Base-by-base conservation (phyloP, 73 alveolate species). In the Paramecium sonneborni region DNA sequence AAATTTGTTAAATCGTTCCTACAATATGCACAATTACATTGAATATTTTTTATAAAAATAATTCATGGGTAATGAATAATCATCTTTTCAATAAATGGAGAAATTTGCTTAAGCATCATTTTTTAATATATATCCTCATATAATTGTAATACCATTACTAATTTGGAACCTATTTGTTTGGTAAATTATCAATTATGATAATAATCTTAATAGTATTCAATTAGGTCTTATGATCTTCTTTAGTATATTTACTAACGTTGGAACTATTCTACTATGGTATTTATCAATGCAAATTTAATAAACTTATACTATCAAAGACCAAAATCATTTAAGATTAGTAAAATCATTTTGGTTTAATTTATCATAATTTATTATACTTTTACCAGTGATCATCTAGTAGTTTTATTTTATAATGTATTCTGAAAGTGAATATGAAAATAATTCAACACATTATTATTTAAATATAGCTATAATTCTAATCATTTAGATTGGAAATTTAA, bases 331-430 rank as follows among this genome's bases (percentile, higher is more conserved):
- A 20, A 28, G 90, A 43, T 26, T 79, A 79, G 43, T 43, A 11
- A 38, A 79, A 41, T 79, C 90, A 1, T 79, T 79, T 79, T 79
- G 90, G 90, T 79, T 79, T 44, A 79, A 79, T 39, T 12, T 44
- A 43, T 37, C 62, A 10, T 79, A 79, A 46, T 20, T 79, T 2
- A 38, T 79, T 5, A 79, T 30, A 2, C n/a, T 79, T n/a, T 21
- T 44, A 23, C 90, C 90, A 41, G 24, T 79, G 1, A 44, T 44
- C 8, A 24, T 39, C 7, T 23, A 79, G 15, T 21, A 38, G 10
- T 23, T 79, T 79, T 44, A 79, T 34, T 46, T 38, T n/a, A n/a
- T 12, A 6, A 24, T 79, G 5, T 12, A 18, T 8, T 79, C 1
- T 23, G 72, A 38, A 11, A 37, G 28, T 43, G 46, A n/a, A 20